Evolutionary conservation across 805 yeast genomes (phyloP).

Genomic region (Zygosaccharomyces kombuchaensis): DNA sequence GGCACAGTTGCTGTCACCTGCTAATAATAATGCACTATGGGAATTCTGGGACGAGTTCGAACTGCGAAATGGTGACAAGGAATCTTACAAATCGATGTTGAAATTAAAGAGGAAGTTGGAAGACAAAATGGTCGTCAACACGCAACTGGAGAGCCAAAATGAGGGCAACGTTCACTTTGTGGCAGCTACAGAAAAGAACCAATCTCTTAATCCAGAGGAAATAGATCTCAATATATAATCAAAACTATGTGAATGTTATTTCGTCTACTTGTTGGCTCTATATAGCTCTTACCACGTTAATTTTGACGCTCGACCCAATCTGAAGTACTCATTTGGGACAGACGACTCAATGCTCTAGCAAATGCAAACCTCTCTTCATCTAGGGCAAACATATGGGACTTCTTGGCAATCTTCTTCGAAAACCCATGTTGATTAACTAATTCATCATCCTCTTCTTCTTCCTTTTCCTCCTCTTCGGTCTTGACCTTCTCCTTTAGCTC

Average conservation of each 20-base stretch:
- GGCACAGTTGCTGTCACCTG: slow-evolving; percentile 40
- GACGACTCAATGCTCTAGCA: slow-evolving; percentile 87
- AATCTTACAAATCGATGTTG: slow-evolving; percentile 69
- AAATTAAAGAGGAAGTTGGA: slow-evolving; percentile 46
- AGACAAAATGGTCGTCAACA: slow-evolving; percentile 29
- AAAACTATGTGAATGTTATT: background rate
- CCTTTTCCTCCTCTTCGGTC: slow-evolving; percentile 28
- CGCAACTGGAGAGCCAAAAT: slow-evolving; percentile 24
- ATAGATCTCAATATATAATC: slow-evolving; percentile 49
- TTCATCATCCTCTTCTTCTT: slow-evolving; percentile 44
- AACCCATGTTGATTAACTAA: slow-evolving; percentile 74
- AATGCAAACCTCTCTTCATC: slow-evolving; percentile 97
- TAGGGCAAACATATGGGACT: slow-evolving; percentile 73
- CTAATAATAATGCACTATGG: slow-evolving; percentile 46
- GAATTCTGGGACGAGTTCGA: slow-evolving; percentile 72
- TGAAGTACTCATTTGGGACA: slow-evolving; percentile 88
- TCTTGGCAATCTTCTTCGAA: slow-evolving; percentile 63
- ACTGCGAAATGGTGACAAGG: slow-evolving; percentile 62
- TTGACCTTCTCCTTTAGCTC: slow-evolving; percentile 27
- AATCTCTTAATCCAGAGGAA: slow-evolving; percentile 49
- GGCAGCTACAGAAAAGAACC: slow-evolving; percentile 43
- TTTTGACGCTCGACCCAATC: slow-evolving; percentile 69
- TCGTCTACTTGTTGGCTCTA: background rate
- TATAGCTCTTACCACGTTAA: background rate
- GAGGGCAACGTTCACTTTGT: slow-evolving; percentile 41